These are phyloP conservation scores for Allium fistulosum DNA, from an alignment of 106 monocot genomes.

Conservation along the genomic window DNA sequence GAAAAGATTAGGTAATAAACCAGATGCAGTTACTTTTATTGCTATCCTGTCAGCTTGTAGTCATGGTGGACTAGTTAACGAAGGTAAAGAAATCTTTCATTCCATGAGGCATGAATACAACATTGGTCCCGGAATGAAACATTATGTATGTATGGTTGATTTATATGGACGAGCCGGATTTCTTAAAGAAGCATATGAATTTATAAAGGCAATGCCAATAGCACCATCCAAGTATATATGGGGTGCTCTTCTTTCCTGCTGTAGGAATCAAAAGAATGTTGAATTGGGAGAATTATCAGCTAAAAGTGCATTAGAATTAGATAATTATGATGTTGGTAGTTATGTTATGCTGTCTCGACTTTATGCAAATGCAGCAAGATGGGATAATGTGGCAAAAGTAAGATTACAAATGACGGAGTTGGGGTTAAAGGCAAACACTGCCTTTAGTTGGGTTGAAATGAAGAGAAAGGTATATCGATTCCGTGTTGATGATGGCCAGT, in stretches of 20 bases:
- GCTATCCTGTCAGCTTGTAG: constrained; percentile 36
- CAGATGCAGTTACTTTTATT: constrained; percentile 34
- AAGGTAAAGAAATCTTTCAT: constrained; percentile 22
- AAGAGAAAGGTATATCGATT: constrained; percentile 32
- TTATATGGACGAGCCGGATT: constrained; percentile 29
- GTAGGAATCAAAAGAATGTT: constrained; percentile 31
- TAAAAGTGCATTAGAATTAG: constrained; percentile 26
- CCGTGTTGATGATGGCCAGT: constrained; percentile 14
- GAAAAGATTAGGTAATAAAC: constrained; percentile 23
- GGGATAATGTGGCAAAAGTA: constrained; percentile 30
- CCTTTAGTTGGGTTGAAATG: constrained; percentile 40
- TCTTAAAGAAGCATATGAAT: constrained; percentile 26
- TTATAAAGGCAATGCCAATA: constrained; percentile 28
- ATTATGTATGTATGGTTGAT: constrained; percentile 45
- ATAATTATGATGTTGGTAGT: constrained; percentile 24
- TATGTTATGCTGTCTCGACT: constrained; percentile 31
- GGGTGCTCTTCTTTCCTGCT: constrained; percentile 42
- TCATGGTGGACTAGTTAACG: constrained; percentile 36
- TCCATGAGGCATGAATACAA: constrained; percentile 24
- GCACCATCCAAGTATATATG: constrained; percentile 32
- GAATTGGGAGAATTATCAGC: constrained; percentile 31
- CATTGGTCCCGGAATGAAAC: constrained; percentile 31
- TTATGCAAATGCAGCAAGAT: constrained; percentile 24
- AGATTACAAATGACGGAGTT: constrained; percentile 27
- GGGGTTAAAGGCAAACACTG: constrained; percentile 22